Conservation (phyloP, 352 stramenopile genomes). For the Phytophthora colocasiae region DNA sequence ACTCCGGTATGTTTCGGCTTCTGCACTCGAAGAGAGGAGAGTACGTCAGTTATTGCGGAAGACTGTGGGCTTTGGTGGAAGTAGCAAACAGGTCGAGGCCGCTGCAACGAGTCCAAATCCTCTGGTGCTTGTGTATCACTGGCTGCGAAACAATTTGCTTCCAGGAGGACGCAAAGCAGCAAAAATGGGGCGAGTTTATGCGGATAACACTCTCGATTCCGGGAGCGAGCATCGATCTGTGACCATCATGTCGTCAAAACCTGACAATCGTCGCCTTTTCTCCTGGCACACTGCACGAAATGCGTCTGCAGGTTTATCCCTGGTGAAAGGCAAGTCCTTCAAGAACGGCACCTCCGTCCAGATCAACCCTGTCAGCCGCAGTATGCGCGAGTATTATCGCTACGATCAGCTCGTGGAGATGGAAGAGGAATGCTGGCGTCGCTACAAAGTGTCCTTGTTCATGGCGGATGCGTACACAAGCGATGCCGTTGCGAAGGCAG, state of each 20-base stretch:
- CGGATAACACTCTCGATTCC: constrained; percentile 4
- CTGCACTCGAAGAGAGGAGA: constrained; percentile 48
- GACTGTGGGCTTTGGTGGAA: constrained; percentile 19
- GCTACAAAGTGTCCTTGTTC: constrained; percentile 73
- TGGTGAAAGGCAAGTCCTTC: constrained; percentile 47
- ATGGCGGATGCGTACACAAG: constrained; percentile 51
- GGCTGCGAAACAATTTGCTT: constrained; percentile 14
- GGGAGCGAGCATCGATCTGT: background rate
- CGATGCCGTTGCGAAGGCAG: background rate
- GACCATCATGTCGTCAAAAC: background rate
- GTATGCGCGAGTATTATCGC: constrained; percentile 60
- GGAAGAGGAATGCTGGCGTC: constrained; percentile 77
- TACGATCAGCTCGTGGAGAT: constrained; percentile 58
- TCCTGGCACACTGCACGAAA: constrained; percentile 16
- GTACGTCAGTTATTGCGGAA: constrained; percentile 51
- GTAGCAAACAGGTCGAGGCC: background rate
- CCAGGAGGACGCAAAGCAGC: constrained; percentile 18
- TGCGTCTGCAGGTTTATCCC: constrained; percentile 18
- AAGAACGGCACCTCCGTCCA: constrained; percentile 62
- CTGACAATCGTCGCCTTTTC: constrained; percentile 19
- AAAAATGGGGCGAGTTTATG: constrained; percentile 25
- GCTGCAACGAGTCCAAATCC: background rate
- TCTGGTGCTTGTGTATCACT: constrained; percentile 4
- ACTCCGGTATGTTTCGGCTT: constrained; percentile 30
- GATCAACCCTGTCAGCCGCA: constrained; percentile 58